These are phyloP conservation scores for Calendula officinalis DNA, from an alignment of 129 eudicot species.

Conservation along the genomic window DNA sequence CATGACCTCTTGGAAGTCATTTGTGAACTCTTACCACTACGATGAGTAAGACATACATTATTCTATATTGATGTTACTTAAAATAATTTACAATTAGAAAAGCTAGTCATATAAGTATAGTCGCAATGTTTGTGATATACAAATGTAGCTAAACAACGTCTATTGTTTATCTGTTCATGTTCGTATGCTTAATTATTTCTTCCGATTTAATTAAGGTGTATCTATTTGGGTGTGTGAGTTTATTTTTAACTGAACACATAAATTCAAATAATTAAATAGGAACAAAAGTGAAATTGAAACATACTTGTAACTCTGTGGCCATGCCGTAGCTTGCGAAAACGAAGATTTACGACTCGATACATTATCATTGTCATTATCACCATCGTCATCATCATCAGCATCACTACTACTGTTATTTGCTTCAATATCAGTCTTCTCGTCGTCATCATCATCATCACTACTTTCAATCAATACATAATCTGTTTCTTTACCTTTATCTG, in stretches of 20 bases:
- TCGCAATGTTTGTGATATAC: background rate
- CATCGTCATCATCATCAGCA: conserved; percentile 16
- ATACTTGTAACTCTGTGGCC: conserved; percentile 54
- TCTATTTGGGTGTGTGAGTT: too few species aligned
- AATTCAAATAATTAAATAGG: background rate
- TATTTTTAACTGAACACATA: background rate
- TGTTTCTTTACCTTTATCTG: conserved; percentile 28
- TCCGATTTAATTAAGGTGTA: too few species aligned
- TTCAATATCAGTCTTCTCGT: conserved; percentile 20
- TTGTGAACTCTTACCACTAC: too few species aligned
- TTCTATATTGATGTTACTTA: too few species aligned
- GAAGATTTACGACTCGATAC: conserved; percentile 25
- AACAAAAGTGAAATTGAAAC: background rate
- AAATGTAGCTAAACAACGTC: conserved; percentile 13
- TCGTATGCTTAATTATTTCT: too few species aligned
- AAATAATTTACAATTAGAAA: background rate
- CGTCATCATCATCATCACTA: conserved; percentile 13
- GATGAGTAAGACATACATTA: too few species aligned
- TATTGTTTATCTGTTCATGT: background rate
- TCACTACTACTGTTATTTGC: conserved; percentile 28
- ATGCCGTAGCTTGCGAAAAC: conserved; percentile 27
- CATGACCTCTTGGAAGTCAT: too few species aligned
- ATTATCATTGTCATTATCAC: conserved; percentile 12
- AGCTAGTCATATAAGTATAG: background rate
- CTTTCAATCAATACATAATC: conserved; percentile 32